These are phyloP conservation scores for Phytophthora lateralis DNA, from an alignment of 352 stramenopile species.

Conservation along the genomic window DNA sequence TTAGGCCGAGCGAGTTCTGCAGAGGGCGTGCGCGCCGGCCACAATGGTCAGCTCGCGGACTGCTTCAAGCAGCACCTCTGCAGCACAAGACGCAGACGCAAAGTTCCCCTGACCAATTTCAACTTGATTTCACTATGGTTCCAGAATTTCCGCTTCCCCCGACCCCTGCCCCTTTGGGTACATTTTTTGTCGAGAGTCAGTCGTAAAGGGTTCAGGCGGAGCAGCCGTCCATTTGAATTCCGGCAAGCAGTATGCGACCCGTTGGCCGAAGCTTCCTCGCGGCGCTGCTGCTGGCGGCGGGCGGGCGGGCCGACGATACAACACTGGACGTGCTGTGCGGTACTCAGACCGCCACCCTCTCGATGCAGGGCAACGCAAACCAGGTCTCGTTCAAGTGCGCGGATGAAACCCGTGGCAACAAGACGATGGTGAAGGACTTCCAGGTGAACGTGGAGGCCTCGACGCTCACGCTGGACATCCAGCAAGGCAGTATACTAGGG, in stretches of 20 bases:
- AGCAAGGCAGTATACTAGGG: background rate
- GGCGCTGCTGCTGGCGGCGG: constrained; percentile 3
- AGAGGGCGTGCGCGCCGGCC: constrained; percentile 2
- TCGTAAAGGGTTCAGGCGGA: background rate
- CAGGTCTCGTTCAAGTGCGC: background rate
- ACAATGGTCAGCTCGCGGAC: constrained; percentile 4
- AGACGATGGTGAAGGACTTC: background rate
- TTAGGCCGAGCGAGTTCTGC: background rate
- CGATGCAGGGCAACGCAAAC: background rate
- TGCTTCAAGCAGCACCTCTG: background rate
- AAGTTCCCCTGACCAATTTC: background rate
- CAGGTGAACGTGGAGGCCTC: constrained; percentile 2
- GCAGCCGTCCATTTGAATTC: constrained; percentile 22
- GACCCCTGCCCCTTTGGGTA: constrained; percentile 22
- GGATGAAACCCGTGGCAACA: background rate
- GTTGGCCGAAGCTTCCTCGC: constrained; percentile 15
- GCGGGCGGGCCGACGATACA: background rate
- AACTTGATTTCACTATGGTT: constrained; percentile 20
- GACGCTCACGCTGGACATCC: background rate
- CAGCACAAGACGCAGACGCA: background rate
- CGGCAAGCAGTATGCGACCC: constrained; percentile 23
- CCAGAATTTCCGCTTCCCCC: background rate
- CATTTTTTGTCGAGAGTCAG: constrained; percentile 43
- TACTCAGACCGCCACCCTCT: background rate
- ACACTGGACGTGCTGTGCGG: no score